Evolutionary conservation across 495 filamentous ascomycete species (phyloP), one percentile per base, ranked within the genome.

Genomic region (Lasiosphaeria hispida): DNA sequence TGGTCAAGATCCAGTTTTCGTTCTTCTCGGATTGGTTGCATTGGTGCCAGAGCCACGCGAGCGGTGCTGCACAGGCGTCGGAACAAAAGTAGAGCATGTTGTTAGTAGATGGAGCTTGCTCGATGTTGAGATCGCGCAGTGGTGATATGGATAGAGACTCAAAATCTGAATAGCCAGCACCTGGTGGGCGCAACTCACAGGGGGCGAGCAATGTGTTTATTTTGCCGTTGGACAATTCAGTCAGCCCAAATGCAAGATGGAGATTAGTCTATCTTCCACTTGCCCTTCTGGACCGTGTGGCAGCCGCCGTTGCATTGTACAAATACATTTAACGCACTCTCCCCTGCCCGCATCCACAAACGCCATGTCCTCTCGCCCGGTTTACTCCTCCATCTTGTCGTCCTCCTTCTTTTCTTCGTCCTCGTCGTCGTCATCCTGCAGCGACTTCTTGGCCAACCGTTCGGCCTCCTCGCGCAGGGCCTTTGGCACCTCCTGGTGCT

Each of bases 381-480:
- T 73, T 45, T 80, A 91, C 75, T 91, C 87, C 73, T 90, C 83
- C 88, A 90, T 91, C 72, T 85, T 86, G 62, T 89, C 85, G 33
- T 78, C 80, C 30, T 75, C 65, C 66, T 79, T 74, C 63, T 80
- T 76, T 65, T 78, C 77, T 51, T 81, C 80, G 37, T 87, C 86
- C 7, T 90, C 87, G 38, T 90, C 88, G 15, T 88, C 85, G 38
- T 90, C 87, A 55, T 87, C 89, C 14, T 89, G 88, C 66, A 92
- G 72, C 35, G 83, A 79, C 77, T 85, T 86, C 80, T 90, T 91
- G n/a, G 91, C 90, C 61, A 86, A 79, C 68, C 80, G 83, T 79
- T 97, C 92, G 11, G 95, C 94, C 77, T 97, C 93, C 67, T 96
- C 92, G 17, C 87, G 76, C 40, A 97, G 73, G 54, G 87, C 87